Evolutionary conservation across 345 rosid genomes (phyloP).

Genomic region (Eucalyptus erythrocorys): DNA sequence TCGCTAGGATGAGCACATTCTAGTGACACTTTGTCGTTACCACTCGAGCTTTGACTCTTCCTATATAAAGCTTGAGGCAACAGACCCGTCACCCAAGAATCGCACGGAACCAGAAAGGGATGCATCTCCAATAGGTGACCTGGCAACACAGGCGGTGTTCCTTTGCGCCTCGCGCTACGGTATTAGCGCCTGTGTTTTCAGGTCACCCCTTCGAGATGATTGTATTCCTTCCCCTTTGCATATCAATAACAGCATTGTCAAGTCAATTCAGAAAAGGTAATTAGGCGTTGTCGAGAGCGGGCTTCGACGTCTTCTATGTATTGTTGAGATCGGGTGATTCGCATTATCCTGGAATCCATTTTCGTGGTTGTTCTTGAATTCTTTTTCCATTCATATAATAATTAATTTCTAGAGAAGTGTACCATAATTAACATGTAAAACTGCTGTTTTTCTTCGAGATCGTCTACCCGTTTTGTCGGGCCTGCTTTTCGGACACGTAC

Average conservation of each 20-base stretch:
- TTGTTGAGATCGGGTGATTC: background rate
- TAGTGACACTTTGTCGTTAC: background rate
- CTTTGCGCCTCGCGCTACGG: rapidly evolving
- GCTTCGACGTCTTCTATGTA: rapidly evolving
- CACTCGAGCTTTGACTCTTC: background rate
- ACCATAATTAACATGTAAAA: background rate
- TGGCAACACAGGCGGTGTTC: background rate
- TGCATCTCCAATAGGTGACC: background rate
- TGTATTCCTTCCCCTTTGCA: rapidly evolving
- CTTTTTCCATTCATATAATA: background rate
- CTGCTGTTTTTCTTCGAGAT: background rate
- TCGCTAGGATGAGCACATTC: background rate
- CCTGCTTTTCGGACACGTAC: background rate
- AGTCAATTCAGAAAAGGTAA: background rate
- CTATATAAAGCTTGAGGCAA: background rate
- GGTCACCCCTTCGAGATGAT: background rate
- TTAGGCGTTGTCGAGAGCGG: rapidly evolving
- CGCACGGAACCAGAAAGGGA: background rate
- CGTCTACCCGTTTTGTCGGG: background rate
- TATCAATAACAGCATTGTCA: rapidly evolving
- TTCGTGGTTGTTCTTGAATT: background rate
- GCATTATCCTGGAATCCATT: background rate
- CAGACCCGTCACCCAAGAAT: too few relatives aligned
- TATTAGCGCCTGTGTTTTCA: background rate
- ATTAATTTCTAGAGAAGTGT: background rate